Percentiles rank a stretch among this genome's conserved stretches.
Evolutionary conservation across 169 alveolate species (phyloP).

Genomic region (Eimeria nieschulzi): DNA sequence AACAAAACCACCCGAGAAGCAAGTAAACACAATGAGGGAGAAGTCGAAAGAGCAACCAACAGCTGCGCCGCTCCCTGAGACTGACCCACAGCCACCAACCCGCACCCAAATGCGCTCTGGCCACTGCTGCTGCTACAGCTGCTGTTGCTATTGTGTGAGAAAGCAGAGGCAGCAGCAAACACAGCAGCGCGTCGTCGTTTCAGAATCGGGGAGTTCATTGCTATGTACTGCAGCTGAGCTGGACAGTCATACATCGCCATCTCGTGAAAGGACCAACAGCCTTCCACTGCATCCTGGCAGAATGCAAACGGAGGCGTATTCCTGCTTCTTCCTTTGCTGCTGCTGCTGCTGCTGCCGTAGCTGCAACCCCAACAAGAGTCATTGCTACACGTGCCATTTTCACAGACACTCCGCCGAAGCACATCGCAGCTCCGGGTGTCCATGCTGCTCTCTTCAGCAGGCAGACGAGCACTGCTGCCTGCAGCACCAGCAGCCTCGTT

Average conservation of each 20-base stretch:
- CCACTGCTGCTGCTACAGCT: conserved; percentile 28
- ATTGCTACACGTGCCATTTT: no score
- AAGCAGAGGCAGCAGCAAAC: not conserved
- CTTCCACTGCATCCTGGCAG: not conserved
- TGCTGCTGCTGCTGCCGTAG: conserved; percentile 28
- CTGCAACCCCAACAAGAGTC: not conserved
- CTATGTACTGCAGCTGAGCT: conserved; percentile 62
- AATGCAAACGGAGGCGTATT: conserved; percentile 48
- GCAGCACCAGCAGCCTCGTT: conserved; percentile 8
- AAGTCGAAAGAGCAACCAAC: conserved; percentile 28
- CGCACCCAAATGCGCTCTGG: conserved; percentile 38
- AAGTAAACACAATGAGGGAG: conserved; percentile 32
- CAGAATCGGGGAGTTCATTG: not conserved
- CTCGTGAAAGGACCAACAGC: conserved; percentile 55
- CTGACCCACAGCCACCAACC: conserved; percentile 66
- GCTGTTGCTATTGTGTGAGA: conserved; percentile 8
- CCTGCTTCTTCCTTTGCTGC: not conserved
- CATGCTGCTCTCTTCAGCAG: not conserved
- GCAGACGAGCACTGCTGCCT: not conserved
- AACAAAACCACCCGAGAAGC: conserved; percentile 41
- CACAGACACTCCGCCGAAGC: no score
- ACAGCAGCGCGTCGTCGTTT: not conserved
- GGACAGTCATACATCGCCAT: conserved; percentile 66
- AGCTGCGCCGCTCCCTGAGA: conserved; percentile 75
- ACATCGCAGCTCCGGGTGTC: not conserved